phyloP scores from a whole-genome alignment of 257 asterid genomes.

The Solanum chmielewskii region DNA sequence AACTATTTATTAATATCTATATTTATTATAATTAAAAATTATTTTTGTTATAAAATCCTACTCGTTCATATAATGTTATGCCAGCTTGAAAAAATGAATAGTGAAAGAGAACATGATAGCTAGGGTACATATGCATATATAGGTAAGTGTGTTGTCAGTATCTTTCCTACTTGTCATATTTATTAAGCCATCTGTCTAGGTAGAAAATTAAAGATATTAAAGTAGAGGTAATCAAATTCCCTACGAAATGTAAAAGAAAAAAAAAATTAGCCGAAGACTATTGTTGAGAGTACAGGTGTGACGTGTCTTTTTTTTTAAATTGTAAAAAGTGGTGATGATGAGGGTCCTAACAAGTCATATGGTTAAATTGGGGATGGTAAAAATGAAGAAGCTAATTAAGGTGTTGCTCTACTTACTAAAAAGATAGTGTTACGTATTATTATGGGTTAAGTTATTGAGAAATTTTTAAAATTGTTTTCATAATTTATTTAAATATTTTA shows the following conservation, averaged over 20 bases:
- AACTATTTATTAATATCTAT: too few species aligned
- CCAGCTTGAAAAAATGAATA: neutral
- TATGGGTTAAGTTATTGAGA: too few species aligned
- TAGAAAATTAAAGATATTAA: neutral
- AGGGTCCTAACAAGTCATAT: neutral
- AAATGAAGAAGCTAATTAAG: neutral
- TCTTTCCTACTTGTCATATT: neutral
- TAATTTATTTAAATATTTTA: too few species aligned
- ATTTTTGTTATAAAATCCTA: too few species aligned
- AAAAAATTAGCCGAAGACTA: too few species aligned
- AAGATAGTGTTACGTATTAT: neutral
- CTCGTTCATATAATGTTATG: neutral
- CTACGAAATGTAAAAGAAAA: neutral
- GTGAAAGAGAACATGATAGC: neutral
- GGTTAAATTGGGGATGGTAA: neutral
- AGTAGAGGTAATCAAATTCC: neutral
- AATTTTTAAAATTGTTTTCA: too few species aligned
- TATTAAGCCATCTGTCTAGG: neutral
- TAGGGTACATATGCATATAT: too few species aligned
- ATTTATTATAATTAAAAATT: too few species aligned
- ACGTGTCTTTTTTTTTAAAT: neutral
- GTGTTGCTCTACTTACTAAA: neutral
- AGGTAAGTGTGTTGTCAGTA: neutral
- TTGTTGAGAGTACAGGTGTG: neutral
- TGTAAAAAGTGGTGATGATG: neutral